Conservation (phyloP, 106 monocot genomes). For the Acorus gramineus region DNA sequence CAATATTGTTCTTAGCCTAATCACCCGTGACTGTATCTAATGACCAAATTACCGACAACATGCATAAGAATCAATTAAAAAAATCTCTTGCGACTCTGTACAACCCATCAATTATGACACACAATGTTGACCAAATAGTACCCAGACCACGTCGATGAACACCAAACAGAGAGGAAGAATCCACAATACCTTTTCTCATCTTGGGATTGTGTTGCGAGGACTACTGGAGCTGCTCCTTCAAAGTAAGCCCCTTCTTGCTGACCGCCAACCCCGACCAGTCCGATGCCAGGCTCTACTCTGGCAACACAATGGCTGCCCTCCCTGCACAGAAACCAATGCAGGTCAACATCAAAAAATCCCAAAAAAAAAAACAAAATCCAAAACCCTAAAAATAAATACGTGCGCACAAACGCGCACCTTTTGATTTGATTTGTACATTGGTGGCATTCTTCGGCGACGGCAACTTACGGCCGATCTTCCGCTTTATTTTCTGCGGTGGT, state of each 20-base stretch:
- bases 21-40: too few species aligned
- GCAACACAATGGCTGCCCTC: constrained; percentile 64
- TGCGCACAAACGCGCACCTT: constrained; percentile 24
- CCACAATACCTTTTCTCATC: constrained; percentile 45
- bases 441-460: constrained; percentile 81
- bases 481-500: constrained; percentile 61
- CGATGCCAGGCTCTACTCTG: constrained; percentile 73
- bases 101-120: too few species aligned
- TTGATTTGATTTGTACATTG: constrained; percentile 65
- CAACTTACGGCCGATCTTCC: constrained; percentile 72
- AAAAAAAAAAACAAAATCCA: not conserved
- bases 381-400: not conserved
- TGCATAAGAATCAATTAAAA: too few species aligned
- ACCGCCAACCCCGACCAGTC: constrained; percentile 64
- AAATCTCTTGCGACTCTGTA: too few species aligned
- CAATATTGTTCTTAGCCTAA: too few species aligned
- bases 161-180: not conserved
- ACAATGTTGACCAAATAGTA: too few species aligned
- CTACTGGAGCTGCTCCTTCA: constrained; percentile 80
- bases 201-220: constrained; percentile 87
- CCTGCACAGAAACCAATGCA: not conserved
- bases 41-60: too few species aligned
- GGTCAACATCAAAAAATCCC: not conserved
- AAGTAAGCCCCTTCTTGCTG: constrained; percentile 71
- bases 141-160: not conserved